phyloP scores from a whole-genome alignment of 306 rosid species.

The Lotus japonicus region DNA sequence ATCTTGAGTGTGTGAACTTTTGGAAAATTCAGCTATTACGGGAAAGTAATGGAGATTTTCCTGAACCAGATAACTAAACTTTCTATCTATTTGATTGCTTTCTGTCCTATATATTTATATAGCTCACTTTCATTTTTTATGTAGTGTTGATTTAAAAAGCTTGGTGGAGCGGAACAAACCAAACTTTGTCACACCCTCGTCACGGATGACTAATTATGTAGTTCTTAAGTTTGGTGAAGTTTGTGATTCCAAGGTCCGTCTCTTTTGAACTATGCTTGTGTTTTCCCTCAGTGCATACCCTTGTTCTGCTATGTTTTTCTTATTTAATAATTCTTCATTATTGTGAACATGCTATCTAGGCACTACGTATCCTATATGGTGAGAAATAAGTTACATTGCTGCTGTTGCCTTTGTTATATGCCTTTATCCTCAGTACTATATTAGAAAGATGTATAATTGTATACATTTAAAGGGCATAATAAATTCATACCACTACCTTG shows the following conservation, averaged over 20 bases:
- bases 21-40: background rate
- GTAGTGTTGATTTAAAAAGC: conserved; percentile 88
- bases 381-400: background rate
- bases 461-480: background rate
- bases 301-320: background rate
- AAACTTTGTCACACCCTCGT: conserved; percentile 77
- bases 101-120: background rate
- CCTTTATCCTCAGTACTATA: background rate
- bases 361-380: background rate
- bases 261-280: background rate
- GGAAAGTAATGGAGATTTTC: background rate
- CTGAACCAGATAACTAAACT: background rate
- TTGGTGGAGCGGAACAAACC: conserved; percentile 85
- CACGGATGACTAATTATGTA: conserved; percentile 89
- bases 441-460: background rate
- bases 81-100: background rate
- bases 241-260: conserved; percentile 46
- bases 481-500: background rate
- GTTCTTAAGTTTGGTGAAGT: conserved; percentile 79
- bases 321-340: background rate
- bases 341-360: background rate
- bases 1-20: background rate
- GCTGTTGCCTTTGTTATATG: background rate
- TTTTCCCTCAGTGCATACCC: background rate
- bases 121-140: conserved; percentile 22